Evolutionary conservation across 75 land plant genomes (phyloP).

Genomic region (Pinus taeda): DNA sequence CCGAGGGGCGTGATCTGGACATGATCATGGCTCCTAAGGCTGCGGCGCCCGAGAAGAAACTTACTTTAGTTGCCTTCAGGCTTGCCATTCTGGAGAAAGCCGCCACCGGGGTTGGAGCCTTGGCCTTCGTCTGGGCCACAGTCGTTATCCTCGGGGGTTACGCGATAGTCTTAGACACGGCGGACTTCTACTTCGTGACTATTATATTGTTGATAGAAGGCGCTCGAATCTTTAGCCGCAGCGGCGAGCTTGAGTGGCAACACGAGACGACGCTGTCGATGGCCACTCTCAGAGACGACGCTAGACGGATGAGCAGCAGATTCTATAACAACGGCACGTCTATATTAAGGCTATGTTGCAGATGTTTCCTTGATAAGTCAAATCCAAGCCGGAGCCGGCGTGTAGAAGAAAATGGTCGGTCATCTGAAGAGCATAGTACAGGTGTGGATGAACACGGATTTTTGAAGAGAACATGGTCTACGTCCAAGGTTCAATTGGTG

Average conservation of each 20-base stretch:
- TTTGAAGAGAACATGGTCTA: constrained; percentile 40
- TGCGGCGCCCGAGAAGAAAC: constrained; percentile 69
- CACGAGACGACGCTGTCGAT: constrained; percentile 57
- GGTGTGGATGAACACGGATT: not conserved
- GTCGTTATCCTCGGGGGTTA: constrained; percentile 90
- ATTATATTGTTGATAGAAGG: too few relatives aligned
- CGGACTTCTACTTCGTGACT: constrained; percentile 71
- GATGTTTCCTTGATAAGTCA: not conserved
- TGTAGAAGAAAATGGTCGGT: not conserved
- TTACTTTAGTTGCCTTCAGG: constrained; percentile 64
- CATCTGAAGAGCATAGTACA: not conserved
- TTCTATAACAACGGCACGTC: constrained; percentile 19
- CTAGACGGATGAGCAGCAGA: constrained; percentile 24
- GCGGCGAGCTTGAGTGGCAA: constrained; percentile 92
- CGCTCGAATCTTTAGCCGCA: constrained; percentile 41
- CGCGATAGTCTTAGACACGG: constrained; percentile 33
- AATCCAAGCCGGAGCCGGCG: not conserved
- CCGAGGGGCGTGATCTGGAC: not conserved
- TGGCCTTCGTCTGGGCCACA: constrained; percentile 42
- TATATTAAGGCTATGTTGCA: not conserved
- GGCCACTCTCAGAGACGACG: constrained; percentile 26
- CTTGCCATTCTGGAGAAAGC: constrained; percentile 6
- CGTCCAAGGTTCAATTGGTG: constrained; percentile 51
- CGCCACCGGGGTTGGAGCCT: constrained; percentile 40
- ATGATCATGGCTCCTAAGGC: not conserved